Percentiles rank a stretch among this genome's conserved stretches.
Conservation (phyloP, 768 basidiomycete species). For the Boletus sp. region DNA sequence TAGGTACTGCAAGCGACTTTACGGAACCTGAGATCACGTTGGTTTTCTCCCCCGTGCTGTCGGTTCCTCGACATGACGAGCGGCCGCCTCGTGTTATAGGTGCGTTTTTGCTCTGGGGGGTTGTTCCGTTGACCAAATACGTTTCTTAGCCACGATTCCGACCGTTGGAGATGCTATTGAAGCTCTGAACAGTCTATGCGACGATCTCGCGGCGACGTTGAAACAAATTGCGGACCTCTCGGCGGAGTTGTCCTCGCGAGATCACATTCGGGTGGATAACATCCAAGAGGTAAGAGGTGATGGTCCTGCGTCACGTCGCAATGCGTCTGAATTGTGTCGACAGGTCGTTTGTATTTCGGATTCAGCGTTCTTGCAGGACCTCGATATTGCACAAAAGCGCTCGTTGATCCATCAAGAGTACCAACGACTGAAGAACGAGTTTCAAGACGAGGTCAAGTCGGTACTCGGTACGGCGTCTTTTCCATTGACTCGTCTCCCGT, state of each 20-base stretch:
- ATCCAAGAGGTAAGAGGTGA: constrained; percentile 56
- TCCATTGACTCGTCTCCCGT: not conserved
- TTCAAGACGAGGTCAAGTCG: constrained; percentile 47
- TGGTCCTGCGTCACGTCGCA: not conserved
- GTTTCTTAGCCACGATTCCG: constrained; percentile 60
- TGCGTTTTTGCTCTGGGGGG: constrained; percentile 25
- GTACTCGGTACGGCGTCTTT: constrained; percentile 44
- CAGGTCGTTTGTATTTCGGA: constrained; percentile 54
- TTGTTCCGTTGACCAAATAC: not conserved
- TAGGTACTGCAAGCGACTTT: constrained; percentile 70
- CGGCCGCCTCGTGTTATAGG: constrained; percentile 55
- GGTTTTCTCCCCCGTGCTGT: constrained; percentile 65
- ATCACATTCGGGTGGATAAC: constrained; percentile 68
- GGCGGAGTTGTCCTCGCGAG: constrained; percentile 67
- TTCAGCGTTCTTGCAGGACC: constrained; percentile 53
- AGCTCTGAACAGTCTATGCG: constrained; percentile 58
- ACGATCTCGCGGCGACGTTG: constrained; percentile 56
- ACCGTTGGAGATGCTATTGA: constrained; percentile 72
- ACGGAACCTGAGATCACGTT: constrained; percentile 76
- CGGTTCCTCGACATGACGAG: constrained; percentile 56
- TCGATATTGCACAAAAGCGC: constrained; percentile 69
- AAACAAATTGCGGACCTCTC: constrained; percentile 66
- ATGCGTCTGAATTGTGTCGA: not conserved
- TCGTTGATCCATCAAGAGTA: constrained; percentile 61
- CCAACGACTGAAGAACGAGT: constrained; percentile 39